Evolutionary conservation across 2,329 filamentous ascomycete genomes (phyloP).

Genomic region (Venturia effusa): DNA sequence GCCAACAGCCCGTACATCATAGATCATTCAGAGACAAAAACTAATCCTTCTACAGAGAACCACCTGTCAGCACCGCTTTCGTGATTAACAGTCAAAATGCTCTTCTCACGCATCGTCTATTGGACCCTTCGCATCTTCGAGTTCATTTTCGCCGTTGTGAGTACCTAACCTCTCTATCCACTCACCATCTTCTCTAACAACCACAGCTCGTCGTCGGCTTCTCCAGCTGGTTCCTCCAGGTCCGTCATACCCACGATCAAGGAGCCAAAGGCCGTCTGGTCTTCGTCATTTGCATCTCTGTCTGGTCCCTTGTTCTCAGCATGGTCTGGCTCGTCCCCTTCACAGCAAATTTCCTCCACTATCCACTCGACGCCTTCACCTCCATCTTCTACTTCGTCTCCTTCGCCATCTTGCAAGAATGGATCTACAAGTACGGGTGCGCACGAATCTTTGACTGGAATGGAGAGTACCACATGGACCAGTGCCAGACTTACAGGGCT

Average conservation of each 20-base stretch:
- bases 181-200: not conserved
- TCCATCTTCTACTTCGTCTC: constrained; percentile 59
- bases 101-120: constrained; percentile 44
- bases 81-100: constrained; percentile 15
- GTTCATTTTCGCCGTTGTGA: constrained; percentile 59
- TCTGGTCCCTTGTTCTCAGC: constrained; percentile 55
- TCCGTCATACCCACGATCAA: constrained; percentile 32
- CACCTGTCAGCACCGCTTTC: not conserved
- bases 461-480: constrained; percentile 37
- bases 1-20: not conserved
- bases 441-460: constrained; percentile 39
- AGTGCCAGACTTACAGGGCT: constrained; percentile 61
- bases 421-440: constrained; percentile 19
- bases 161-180: constrained; percentile 15
- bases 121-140: constrained; percentile 50
- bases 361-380: constrained; percentile 59
- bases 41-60: not conserved
- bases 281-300: constrained; percentile 63
- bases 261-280: constrained; percentile 57
- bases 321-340: constrained; percentile 66
- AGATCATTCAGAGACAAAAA: not conserved
- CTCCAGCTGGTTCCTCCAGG: constrained; percentile 54
- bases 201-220: constrained; percentile 52
- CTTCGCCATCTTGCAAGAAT: constrained; percentile 45
- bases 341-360: constrained; percentile 54